Evolutionary conservation across 345 rosid species (phyloP).

Genomic region (Salix suchowensis): DNA sequence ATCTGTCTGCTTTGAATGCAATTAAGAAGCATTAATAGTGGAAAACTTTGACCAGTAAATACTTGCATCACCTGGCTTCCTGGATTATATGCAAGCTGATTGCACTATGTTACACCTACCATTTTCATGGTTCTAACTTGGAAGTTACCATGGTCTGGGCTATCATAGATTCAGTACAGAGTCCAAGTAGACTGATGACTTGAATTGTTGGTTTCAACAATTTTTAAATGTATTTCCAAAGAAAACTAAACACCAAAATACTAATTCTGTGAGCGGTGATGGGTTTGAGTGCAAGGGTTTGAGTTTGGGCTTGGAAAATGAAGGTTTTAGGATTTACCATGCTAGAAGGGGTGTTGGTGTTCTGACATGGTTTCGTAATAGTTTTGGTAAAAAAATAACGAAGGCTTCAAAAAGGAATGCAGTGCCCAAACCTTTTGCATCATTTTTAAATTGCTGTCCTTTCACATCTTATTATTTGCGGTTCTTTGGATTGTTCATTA

Average conservation of each 20-base stretch:
- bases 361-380: background rate
- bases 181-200: background rate
- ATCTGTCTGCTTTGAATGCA: background rate
- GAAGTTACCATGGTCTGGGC: background rate
- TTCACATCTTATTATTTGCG: background rate
- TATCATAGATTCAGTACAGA: background rate
- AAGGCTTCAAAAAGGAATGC: background rate
- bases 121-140: background rate
- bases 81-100: background rate
- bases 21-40: background rate
- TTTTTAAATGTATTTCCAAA: background rate
- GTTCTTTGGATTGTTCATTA: background rate
- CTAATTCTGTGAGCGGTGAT: background rate
- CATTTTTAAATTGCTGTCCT: background rate
- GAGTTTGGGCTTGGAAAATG: background rate
- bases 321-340: background rate
- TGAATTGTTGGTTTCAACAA: background rate
- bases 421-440: background rate
- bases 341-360: background rate
- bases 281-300: background rate
- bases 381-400: background rate
- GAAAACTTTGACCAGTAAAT: background rate
- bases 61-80: background rate
- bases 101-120: background rate
- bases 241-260: background rate